Base-by-base conservation (phyloP, 1,139 yeast genomes). In the Oligophagozyma castellii region DNA sequence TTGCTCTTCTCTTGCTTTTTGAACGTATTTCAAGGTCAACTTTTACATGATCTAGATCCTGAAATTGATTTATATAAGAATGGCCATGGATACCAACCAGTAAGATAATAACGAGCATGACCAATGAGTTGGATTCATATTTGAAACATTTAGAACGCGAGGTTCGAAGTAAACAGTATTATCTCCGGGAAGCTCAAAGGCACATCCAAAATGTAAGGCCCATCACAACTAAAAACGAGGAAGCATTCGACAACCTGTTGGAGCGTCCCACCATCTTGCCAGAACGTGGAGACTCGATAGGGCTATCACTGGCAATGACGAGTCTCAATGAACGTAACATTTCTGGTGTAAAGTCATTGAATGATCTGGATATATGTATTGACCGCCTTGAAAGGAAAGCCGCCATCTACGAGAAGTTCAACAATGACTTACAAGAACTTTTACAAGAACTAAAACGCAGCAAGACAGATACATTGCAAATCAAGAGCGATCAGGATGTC, bases 201-300 rank as follows among this genome's bases (percentile, higher is more conserved):
- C 43, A 48, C 5, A 30, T 44, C 16, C 32, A 31, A 5, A 28
- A 28, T 12, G 28, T 47, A 23, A 26, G 14, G 12, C 16, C 5
- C 1, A n/a, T 14, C 8, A 5, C 13, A 7, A 3, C 18, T 8
- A 21, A 24, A 4, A 0, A 4, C 11, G 22, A 29, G 14, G 24
- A 13, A 5, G 23, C 16, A 6, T 16, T 16, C 8, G 19, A 18
- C 36, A 33, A 35, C n/a, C 34, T 50, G 14, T 20, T 45, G 31
- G 33, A 35, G 16, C 40, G 39, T 15, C 50, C 52, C 1, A 33
- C 50, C 39, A 40, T 44, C 23, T 36, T 37, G 13, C 45, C 51
- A 5, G 53, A 46, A 26, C 38, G 51, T 29, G 41, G 53, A 0
- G 56, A 51, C 22, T 54, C 55, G 1, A 38, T 51, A 23, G 55